phyloP scores from a whole-genome alignment of 1,139 yeast genomes.

The Diutina sp. region DNA sequence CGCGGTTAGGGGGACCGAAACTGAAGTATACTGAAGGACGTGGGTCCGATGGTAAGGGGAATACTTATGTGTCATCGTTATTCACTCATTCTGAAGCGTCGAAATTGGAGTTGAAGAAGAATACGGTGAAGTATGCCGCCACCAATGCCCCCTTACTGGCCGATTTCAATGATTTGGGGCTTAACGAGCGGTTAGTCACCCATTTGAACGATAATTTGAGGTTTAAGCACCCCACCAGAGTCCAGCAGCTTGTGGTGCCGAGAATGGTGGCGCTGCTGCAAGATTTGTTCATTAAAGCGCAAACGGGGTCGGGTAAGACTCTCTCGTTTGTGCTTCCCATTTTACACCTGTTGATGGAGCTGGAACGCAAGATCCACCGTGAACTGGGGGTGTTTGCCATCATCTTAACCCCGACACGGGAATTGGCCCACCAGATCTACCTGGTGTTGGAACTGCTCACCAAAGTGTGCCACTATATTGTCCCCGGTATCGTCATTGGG shows the following conservation, averaged over 20 bases:
- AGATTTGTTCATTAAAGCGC: constrained; percentile 83
- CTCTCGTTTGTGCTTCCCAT: constrained; percentile 78
- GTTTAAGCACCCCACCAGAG: constrained; percentile 5
- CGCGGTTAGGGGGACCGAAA: neutral
- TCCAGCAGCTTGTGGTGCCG: constrained; percentile 64
- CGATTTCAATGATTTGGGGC: constrained; percentile 60
- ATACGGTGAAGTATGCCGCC: constrained; percentile 27
- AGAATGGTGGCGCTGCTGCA: constrained; percentile 48
- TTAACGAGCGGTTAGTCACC: constrained; percentile 53
- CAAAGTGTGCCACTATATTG: constrained; percentile 68
- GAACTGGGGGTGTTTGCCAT: constrained; percentile 82
- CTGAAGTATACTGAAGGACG: neutral
- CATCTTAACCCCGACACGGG: constrained; percentile 86
- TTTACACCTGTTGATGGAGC: constrained; percentile 53
- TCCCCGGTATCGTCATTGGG: constrained; percentile 89
- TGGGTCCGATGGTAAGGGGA: neutral
- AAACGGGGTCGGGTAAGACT: constrained; percentile 94
- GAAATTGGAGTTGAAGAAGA: constrained; percentile 12
- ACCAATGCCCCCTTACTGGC: constrained; percentile 80
- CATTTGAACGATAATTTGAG: constrained; percentile 3
- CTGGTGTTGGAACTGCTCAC: constrained; percentile 61
- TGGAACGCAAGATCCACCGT: constrained; percentile 39
- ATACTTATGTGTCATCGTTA: constrained; percentile 64
- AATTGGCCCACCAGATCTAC: constrained; percentile 85
- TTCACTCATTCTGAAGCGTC: constrained; percentile 50